Conservation (phyloP, 148 eudicot genomes). For the Salicornia ramosissima region DNA sequence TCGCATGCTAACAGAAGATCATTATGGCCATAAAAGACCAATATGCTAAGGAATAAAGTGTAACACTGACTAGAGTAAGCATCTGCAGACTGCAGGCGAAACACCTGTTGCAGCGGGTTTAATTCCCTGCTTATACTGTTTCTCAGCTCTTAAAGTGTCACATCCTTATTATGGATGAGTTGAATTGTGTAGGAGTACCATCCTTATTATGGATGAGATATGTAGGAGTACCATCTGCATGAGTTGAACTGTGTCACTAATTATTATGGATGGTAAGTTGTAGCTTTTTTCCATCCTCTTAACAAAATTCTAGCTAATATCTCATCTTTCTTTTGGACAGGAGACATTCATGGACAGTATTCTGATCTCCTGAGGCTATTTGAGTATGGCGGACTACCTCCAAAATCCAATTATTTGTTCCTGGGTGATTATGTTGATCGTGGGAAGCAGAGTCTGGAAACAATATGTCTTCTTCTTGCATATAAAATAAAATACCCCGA, state of each 20-base stretch:
- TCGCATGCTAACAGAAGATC: too few species aligned
- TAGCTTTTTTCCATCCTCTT: neutral
- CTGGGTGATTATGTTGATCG: conserved; percentile 37
- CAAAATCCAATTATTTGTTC: conserved; percentile 33
- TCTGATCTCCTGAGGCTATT: conserved; percentile 33
- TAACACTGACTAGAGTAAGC: too few species aligned
- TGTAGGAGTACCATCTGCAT: neutral
- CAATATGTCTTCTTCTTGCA: conserved; percentile 37
- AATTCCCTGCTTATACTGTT: too few species aligned
- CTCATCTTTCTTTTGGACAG: conserved; percentile 18
- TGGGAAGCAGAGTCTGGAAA: conserved; percentile 38
- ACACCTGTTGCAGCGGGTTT: too few species aligned
- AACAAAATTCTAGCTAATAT: conserved; percentile 9
- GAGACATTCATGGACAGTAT: conserved; percentile 35
- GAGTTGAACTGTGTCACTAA: neutral
- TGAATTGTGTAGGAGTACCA: neutral
- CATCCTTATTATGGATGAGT: neutral
- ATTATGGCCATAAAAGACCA: too few species aligned
- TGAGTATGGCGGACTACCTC: conserved; percentile 33
- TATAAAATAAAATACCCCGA: conserved; percentile 33
- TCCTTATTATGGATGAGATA: neutral
- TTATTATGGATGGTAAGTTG: neutral
- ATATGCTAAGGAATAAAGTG: too few species aligned
- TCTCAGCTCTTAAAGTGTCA: too few species aligned
- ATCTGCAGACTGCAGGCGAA: too few species aligned